A percentile compares a stretch with the other conserved stretches of the same genome.
Conservation (phyloP, 2,329 filamentous ascomycete genomes). For the Aspergillus tanneri region DNA sequence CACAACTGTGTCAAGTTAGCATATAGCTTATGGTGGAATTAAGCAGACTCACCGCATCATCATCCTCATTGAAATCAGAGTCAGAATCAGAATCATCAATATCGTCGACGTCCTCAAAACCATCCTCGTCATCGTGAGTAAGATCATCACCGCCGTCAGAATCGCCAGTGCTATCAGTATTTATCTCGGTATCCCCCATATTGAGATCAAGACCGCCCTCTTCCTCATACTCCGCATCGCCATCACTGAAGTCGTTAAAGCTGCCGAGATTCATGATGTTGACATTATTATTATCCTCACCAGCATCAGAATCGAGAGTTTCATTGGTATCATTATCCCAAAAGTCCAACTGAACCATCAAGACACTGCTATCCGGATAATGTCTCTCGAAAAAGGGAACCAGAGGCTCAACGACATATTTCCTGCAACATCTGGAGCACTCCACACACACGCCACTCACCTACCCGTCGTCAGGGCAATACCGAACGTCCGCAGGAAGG, state of each 20-base stretch:
- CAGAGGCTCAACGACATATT: background rate
- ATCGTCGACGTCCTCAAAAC: too few species aligned
- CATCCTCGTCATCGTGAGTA: too few species aligned
- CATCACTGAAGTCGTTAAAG: background rate
- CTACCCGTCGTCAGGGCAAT: background rate
- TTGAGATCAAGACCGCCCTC: background rate
- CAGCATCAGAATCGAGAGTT: too few species aligned
- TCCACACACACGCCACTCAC: background rate
- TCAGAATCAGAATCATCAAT: too few species aligned
- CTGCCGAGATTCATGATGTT: background rate
- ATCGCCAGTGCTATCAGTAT: too few species aligned
- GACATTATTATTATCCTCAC: too few species aligned
- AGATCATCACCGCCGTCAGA: too few species aligned
- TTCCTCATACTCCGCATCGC: background rate
- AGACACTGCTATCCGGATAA: background rate
- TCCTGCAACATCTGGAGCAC: background rate
- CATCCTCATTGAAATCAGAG: too few species aligned
- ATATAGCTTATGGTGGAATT: too few species aligned
- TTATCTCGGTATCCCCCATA: background rate
- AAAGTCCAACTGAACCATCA: background rate
- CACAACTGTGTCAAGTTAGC: too few species aligned
- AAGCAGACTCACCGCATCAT: too few species aligned
- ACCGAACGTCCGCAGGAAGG: too few species aligned
- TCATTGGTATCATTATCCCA: background rate
- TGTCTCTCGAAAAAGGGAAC: background rate